A percentile compares a stretch with the other conserved stretches of the same genome.
Conservation (phyloP, 2,329 filamentous ascomycete genomes). For the Chaetomiaceae sp. region DNA sequence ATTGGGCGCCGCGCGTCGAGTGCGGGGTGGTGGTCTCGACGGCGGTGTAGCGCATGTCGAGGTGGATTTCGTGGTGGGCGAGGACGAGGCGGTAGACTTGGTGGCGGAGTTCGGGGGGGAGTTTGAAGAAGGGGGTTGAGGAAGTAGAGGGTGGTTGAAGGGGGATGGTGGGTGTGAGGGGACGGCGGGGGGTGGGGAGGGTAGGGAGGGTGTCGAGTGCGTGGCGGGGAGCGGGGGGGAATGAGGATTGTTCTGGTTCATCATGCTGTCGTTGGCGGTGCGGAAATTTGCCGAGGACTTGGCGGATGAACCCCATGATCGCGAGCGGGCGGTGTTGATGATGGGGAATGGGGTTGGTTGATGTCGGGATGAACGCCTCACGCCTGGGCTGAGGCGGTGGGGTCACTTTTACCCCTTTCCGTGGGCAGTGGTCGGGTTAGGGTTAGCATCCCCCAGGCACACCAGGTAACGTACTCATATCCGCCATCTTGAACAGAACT, state of each 20-base stretch:
- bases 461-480: no score
- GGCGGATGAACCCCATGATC: constrained; percentile 1
- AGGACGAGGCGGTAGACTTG: constrained; percentile 20
- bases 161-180: constrained; percentile 6
- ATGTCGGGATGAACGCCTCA: no score
- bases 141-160: constrained; percentile 4
- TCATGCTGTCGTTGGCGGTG: background rate
- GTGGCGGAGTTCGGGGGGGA: constrained; percentile 16
- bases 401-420: no score
- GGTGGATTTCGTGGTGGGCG: constrained; percentile 12
- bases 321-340: no score
- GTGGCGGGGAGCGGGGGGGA: background rate
- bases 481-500: no score
- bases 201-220: constrained; percentile 15
- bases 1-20: constrained; percentile 8
- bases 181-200: constrained; percentile 9
- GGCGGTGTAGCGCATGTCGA: constrained; percentile 19
- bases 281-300: background rate
- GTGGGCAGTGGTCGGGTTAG: no score
- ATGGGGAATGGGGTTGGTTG: no score
- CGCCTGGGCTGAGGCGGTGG: no score
- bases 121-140: constrained; percentile 15
- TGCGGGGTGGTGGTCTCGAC: constrained; percentile 13
- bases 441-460: no score
- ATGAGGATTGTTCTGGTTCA: background rate